Conservation (phyloP, 1,139 yeast genomes). For the Nakaseomyces kungkrabaensis region DNA sequence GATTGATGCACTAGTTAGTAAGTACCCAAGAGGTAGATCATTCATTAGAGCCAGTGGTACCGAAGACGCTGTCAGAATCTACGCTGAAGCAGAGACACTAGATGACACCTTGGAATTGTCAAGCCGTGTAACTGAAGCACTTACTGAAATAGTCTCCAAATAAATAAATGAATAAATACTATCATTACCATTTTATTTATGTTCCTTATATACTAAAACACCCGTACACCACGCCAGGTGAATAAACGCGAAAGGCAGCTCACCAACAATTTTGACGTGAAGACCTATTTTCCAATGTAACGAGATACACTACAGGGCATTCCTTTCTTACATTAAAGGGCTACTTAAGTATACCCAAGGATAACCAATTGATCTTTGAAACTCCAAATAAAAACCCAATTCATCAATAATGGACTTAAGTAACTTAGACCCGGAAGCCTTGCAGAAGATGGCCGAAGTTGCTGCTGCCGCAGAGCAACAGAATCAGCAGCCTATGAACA, state of each 20-base stretch:
- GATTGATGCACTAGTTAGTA: slow-evolving; percentile 56
- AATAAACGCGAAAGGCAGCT: neutral
- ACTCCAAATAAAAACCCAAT: too few relatives aligned
- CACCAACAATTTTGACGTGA: too few relatives aligned
- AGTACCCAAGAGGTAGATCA: slow-evolving; percentile 60
- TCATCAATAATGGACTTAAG: neutral
- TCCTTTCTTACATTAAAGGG: too few relatives aligned
- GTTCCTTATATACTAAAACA: neutral
- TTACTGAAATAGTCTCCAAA: neutral
- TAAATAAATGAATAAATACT: too few relatives aligned
- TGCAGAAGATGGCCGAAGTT: slow-evolving; percentile 3
- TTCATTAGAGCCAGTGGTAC: slow-evolving; percentile 98
- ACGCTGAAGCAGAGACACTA: slow-evolving; percentile 70
- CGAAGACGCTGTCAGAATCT: slow-evolving; percentile 92
- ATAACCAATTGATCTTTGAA: too few relatives aligned
- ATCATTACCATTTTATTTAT: too few relatives aligned
- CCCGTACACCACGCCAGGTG: neutral
- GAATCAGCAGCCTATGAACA: neutral
- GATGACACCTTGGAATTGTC: slow-evolving; percentile 48
- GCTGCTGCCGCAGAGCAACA: slow-evolving; percentile 3
- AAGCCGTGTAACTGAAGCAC: slow-evolving; percentile 34
- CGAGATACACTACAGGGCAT: too few relatives aligned
- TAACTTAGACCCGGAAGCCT: neutral
- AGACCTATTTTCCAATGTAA: too few relatives aligned
- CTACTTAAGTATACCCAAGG: too few relatives aligned